A percentile compares a stretch with the other conserved stretches of the same genome.
Evolutionary conservation across 495 filamentous ascomycete genomes (phyloP).

Genomic region (Penicillium bovifimosum): DNA sequence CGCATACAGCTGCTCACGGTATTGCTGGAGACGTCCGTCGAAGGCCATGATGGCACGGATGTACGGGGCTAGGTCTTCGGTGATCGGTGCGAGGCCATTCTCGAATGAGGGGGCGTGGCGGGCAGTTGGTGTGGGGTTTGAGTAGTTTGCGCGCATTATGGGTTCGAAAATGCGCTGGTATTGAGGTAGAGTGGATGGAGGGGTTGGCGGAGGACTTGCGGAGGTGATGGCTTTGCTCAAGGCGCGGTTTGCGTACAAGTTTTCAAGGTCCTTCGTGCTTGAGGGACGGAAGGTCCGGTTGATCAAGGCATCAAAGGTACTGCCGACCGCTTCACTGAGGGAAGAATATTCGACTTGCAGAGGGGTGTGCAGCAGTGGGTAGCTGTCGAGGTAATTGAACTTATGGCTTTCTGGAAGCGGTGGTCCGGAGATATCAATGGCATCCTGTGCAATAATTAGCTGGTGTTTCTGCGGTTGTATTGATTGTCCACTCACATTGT

Average conservation of each 20-base stretch:
- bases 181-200: slow-evolving; percentile 10
- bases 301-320: slow-evolving; percentile 33
- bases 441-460: slow-evolving; percentile 35
- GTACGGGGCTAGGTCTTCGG: slow-evolving; percentile 77
- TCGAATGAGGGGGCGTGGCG: slow-evolving; percentile 62
- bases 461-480: not conserved
- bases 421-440: slow-evolving; percentile 58
- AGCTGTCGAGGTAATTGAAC: slow-evolving; percentile 59
- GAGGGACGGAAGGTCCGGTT: slow-evolving; percentile 31
- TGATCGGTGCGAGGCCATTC: slow-evolving; percentile 54
- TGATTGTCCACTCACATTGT: slow-evolving; percentile 21
- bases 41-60: slow-evolving; percentile 72
- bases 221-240: slow-evolving; percentile 18
- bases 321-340: slow-evolving; percentile 28
- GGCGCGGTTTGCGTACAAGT: slow-evolving; percentile 21
- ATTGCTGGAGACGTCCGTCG: slow-evolving; percentile 62
- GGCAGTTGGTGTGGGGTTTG: slow-evolving; percentile 21
- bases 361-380: slow-evolving; percentile 53
- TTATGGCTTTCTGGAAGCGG: slow-evolving; percentile 51
- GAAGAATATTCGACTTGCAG: slow-evolving; percentile 37
- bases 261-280: slow-evolving; percentile 17
- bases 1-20: slow-evolving; percentile 56
- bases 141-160: slow-evolving; percentile 30
- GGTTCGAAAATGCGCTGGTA: slow-evolving; percentile 33
- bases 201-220: slow-evolving; percentile 8